Conservation (phyloP, 179 eudicot genomes). For the Vitellaria paradoxa region DNA sequence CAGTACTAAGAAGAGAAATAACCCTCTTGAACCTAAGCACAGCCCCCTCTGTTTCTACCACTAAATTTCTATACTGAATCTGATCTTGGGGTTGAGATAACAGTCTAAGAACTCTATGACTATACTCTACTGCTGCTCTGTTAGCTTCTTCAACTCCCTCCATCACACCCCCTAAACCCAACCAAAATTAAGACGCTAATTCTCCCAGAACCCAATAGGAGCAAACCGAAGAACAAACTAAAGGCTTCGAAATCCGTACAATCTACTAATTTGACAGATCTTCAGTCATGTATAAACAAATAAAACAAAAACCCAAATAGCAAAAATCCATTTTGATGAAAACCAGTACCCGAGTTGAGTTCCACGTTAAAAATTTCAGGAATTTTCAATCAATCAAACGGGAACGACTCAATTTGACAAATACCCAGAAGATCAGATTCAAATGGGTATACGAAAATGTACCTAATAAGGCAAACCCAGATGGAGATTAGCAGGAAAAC, state of each 20-base stretch:
- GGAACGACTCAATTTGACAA: neutral
- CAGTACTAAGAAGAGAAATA: constrained; percentile 53
- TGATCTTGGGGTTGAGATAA: constrained; percentile 48
- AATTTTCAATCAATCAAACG: neutral
- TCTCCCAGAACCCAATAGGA: neutral
- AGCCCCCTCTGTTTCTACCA: constrained; percentile 59
- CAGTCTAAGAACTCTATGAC: constrained; percentile 51
- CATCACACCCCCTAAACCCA: constrained; percentile 6
- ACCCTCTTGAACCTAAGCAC: constrained; percentile 75
- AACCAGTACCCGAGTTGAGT: too few relatives aligned
- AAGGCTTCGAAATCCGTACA: constrained; percentile 6
- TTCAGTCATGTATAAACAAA: constrained; percentile 9
- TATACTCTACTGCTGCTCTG: constrained; percentile 71
- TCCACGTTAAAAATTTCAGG: constrained; percentile 20
- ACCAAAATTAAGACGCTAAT: constrained; percentile 1
- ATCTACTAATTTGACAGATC: constrained; percentile 8
- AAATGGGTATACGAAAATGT: too few relatives aligned
- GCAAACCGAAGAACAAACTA: neutral
- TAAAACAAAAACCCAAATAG: constrained; percentile 7
- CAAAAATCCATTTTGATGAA: constrained; percentile 2
- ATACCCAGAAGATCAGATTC: neutral
- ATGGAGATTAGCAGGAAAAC: constrained; percentile 1
- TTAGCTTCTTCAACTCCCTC: constrained; percentile 61
- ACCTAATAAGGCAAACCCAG: neutral
- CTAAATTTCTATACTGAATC: constrained; percentile 38